A percentile compares a stretch with the other conserved stretches of the same genome.
These are phyloP conservation scores for Moniliella sp. DNA, from an alignment of 1,284 basidiomycete species.

Conservation along the genomic window DNA sequence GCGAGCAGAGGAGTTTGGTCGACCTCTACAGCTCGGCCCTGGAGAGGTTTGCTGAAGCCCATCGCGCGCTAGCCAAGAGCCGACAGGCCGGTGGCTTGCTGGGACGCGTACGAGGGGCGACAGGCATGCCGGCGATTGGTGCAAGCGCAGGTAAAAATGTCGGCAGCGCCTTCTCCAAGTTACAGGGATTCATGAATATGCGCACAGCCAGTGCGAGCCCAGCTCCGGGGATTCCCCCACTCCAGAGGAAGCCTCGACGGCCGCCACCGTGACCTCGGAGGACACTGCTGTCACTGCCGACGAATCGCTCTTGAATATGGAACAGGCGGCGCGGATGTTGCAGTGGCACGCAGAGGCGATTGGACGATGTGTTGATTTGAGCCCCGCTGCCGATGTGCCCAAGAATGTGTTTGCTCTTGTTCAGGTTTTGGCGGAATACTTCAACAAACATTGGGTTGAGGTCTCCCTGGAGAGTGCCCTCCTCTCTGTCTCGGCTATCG, in stretches of 20 bases:
- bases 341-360: conserved; percentile 32
- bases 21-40: conserved; percentile 61
- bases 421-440: conserved; percentile 66
- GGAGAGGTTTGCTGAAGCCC: conserved; percentile 56
- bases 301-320: conserved; percentile 8
- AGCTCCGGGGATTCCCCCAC: too few relatives aligned
- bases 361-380: conserved; percentile 29
- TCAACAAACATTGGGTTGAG: conserved; percentile 69
- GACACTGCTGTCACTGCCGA: neutral
- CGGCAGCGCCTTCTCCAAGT: too few relatives aligned
- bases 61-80: too few relatives aligned
- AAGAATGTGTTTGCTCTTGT: conserved; percentile 72
- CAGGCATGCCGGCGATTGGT: too few relatives aligned
- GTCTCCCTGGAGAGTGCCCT: conserved; percentile 67
- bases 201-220: too few relatives aligned
- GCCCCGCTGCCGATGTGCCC: conserved; percentile 36
- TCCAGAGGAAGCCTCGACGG: too few relatives aligned
- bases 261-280: neutral
- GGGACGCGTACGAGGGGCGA: too few relatives aligned
- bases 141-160: too few relatives aligned
- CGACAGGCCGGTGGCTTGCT: too few relatives aligned
- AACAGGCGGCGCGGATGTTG: conserved; percentile 24
- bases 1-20: conserved; percentile 65
- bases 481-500: conserved; percentile 48
- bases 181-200: too few relatives aligned